Evolutionary conservation across 78 protist genomes (phyloP), one percentile per base, ranked within the genome.

Genomic region (Cavenderia fasciculata): DNA sequence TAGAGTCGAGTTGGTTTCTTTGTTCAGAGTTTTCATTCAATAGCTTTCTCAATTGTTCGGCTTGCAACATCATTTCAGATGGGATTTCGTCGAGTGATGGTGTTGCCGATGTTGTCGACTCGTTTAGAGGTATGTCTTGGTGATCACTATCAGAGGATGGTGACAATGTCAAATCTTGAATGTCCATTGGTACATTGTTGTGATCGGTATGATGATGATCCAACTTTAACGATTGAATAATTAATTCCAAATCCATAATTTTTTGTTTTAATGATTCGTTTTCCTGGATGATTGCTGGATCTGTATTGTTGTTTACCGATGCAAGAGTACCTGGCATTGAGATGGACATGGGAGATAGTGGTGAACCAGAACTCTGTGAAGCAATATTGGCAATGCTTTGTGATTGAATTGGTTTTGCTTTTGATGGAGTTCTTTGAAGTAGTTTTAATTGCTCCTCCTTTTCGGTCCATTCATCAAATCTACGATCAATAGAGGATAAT

Each of bases 21-120:
- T 69, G 68, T 41, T 82, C 90, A 31, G 51, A 23, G 21, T 52
- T 82, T 31, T 82, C 90, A 3, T 40, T n/a, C 14, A 68, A 27
- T 16, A 82, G 34, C 23, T 68, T 82, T 21, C 78, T 41, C 36
- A 82, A 44, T 57, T 82, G 90, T 43, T 82, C 90, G 33, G 90
- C 90, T 44, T 82, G 90, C 38, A 82, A 57, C 40, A 82, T 82
- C 69, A 82, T 57, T 56, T 82, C 90, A 12, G 90, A 44, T 7
- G 90, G 90, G 14, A 68, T 38, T 31, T 82, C 90, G 10, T 68
- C 90, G 5, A 69, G 16, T 27, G 75, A 69, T 11, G 51, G n/a
- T n/a, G n/a, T n/a, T n/a, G n/a, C n/a, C n/a, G n/a, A n/a, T n/a
- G n/a, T n/a, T n/a, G n/a, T n/a, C n/a, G n/a, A n/a, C n/a, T n/a